Base-by-base conservation (phyloP, 2,329 filamentous ascomycete species). In the Teratosphaeria zuluensis region DNA sequence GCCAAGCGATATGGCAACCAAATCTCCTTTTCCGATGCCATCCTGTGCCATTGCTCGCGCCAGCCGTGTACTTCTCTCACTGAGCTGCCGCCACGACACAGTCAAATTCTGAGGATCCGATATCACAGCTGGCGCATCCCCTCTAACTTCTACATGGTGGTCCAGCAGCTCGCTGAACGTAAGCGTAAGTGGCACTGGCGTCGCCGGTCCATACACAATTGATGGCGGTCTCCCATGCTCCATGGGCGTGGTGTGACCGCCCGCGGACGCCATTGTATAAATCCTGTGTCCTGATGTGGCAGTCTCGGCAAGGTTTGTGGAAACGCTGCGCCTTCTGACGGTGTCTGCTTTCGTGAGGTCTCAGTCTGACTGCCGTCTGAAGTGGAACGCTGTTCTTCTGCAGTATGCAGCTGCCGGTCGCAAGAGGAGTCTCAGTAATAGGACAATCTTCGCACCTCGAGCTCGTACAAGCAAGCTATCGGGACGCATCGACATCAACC, bases 1-100 rank as follows among this genome's bases (percentile, higher is more conserved):
- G 54, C 68, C 68, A 9, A 69, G 61, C 14, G 68, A 68, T 0
- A 70, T 68, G 7, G 66, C 67, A 19, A 69, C 66, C 28, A 69
- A 57, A 56, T 65, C 65, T 31, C 66, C 67, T 58, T 68, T 69
- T 8, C 60, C 59, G 53, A 69, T 60, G 6, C 65, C 65, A 63
- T 66, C 66, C 52, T 66, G 58, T 14, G 65, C 58, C 63, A 69
- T 63, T 24, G 67, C 66, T 57, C 63, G 62, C 32, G 66, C 66
- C 19, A 69, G 51, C 53, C 61, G 61, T 48, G 67, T 64, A 53
- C 65, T 67, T 51, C 67, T 62, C 16, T 67, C 64, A 33, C 63
- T 62, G 16, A 69, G 59, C 53, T 65, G 59, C 42, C 60, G 61
- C 53, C 63, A 69, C 11, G 66, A 63, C 16, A 66, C 14, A 4